These are phyloP conservation scores for Coemansia sp. DNA, from an alignment of 192 early-diverging fungal genomes.

Conservation along the genomic window DNA sequence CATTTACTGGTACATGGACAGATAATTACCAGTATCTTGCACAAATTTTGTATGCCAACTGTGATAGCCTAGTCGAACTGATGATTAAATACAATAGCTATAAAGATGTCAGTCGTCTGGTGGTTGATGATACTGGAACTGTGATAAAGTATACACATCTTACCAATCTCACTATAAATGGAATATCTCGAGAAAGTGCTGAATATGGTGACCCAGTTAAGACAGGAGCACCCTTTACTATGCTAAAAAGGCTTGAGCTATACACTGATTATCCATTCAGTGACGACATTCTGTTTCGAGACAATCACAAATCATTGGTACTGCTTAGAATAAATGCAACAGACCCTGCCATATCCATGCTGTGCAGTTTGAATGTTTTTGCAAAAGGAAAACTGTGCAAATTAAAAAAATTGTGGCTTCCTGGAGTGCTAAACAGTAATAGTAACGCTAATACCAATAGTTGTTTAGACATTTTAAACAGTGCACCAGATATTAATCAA, in stretches of 20 bases:
- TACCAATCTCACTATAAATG: no score
- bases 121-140: neutral
- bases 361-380: neutral
- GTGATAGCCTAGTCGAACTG: neutral
- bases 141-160: neutral
- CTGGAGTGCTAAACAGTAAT: neutral
- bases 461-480: neutral
- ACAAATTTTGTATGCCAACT: neutral
- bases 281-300: slow-evolving; percentile 20
- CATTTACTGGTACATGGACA: neutral
- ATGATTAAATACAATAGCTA: neutral
- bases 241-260: neutral
- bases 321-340: slow-evolving; percentile 1
- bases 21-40: neutral
- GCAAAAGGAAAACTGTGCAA: neutral
- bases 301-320: slow-evolving; percentile 5
- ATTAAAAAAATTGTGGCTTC: neutral
- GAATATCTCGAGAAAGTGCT: no score
- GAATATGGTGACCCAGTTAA: neutral
- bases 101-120: neutral
- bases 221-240: slow-evolving; percentile 12
- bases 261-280: slow-evolving; percentile 12
- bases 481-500: neutral
- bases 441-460: neutral
- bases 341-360: neutral